These are phyloP conservation scores for Dendrobium catenatum DNA, from an alignment of 106 monocot genomes.

Conservation along the genomic window DNA sequence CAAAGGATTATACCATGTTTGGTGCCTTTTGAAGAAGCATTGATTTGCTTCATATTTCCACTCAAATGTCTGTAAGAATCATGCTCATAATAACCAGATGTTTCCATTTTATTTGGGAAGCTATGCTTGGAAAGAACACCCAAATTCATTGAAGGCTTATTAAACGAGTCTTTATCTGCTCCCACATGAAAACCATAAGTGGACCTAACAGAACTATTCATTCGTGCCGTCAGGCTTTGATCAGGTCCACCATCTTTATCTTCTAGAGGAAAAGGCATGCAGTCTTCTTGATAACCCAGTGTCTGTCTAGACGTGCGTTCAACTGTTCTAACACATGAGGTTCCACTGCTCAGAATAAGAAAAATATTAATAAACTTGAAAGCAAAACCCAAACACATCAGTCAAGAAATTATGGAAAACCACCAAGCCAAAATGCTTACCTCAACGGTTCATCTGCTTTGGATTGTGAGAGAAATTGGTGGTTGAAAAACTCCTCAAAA, in stretches of 20 bases:
- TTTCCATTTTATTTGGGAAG: slow-evolving; percentile 21
- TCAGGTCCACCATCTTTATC: slow-evolving; percentile 36
- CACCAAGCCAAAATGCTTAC: slow-evolving; percentile 21
- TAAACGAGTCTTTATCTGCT: slow-evolving; percentile 32
- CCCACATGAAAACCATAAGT: slow-evolving; percentile 50
- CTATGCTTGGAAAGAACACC: slow-evolving; percentile 31
- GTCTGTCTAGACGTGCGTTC: slow-evolving; percentile 22
- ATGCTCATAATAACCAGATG: slow-evolving; percentile 15
- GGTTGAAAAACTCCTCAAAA: slow-evolving; percentile 92
- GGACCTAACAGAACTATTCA: slow-evolving; percentile 20
- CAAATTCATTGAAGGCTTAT: slow-evolving; percentile 25
- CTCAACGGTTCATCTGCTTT: slow-evolving; percentile 33
- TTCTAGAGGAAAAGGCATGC: slow-evolving; percentile 74
- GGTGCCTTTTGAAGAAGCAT: slow-evolving; percentile 39
- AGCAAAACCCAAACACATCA: background rate
- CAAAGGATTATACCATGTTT: slow-evolving; percentile 2
- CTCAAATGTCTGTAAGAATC: slow-evolving; percentile 13
- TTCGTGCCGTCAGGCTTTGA: slow-evolving; percentile 13
- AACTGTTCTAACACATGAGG: slow-evolving; percentile 24
- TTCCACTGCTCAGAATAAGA: slow-evolving; percentile 18
- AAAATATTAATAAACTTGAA: background rate
- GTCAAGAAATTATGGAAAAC: background rate
- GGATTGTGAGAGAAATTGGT: slow-evolving; percentile 61
- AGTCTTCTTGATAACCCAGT: slow-evolving; percentile 61
- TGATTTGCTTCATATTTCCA: slow-evolving; percentile 30